These are phyloP conservation scores for Prunella vulgaris DNA, from an alignment of 257 asterid genomes.

Conservation along the genomic window DNA sequence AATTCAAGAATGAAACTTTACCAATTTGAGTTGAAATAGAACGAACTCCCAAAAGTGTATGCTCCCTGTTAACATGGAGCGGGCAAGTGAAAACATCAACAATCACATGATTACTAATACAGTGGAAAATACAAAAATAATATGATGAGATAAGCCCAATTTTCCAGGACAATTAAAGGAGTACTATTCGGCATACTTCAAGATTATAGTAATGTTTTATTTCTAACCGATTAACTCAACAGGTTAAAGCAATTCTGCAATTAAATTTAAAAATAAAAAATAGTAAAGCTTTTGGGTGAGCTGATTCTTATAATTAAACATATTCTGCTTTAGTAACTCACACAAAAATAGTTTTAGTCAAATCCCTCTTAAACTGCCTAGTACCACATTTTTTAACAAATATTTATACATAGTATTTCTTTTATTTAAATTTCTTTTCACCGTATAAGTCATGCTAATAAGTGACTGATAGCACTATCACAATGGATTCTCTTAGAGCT, in stretches of 20 bases:
- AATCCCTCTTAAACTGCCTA: background rate
- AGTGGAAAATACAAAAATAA: background rate
- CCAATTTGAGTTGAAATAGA: slow-evolving; percentile 83
- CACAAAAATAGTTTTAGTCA: background rate
- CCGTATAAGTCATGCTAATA: background rate
- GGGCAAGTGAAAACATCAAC: background rate
- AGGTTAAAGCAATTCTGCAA: background rate
- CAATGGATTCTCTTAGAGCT: background rate
- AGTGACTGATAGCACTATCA: background rate
- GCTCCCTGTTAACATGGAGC: slow-evolving; percentile 47
- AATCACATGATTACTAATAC: background rate
- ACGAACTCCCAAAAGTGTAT: slow-evolving; percentile 57
- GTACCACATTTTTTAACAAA: background rate
- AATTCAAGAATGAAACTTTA: slow-evolving; percentile 26
- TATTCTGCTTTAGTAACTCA: background rate
- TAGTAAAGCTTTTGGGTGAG: background rate
- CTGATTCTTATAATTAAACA: background rate
- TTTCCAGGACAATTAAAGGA: background rate
- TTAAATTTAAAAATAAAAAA: too few relatives aligned
- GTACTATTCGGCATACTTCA: background rate
- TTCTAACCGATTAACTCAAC: background rate
- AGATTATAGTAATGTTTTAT: background rate
- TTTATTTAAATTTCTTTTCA: background rate
- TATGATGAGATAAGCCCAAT: background rate
- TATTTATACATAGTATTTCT: too few relatives aligned